phyloP scores from a whole-genome alignment of 2,329 filamentous ascomycete genomes.

The Fusarium haematococcum region DNA sequence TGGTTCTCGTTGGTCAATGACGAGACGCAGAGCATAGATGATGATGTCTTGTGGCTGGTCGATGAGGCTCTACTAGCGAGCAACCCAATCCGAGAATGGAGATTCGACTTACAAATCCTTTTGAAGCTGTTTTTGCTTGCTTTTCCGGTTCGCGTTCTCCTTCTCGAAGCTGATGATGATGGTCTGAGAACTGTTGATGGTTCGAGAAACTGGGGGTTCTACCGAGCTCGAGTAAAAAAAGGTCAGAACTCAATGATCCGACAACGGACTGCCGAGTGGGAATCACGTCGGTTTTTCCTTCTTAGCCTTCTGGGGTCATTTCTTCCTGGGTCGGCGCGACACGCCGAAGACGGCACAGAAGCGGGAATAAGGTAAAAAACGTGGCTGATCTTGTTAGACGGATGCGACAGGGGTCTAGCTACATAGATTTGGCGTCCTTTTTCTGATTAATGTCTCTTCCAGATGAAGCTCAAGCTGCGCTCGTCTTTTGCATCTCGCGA shows the following conservation, averaged over 20 bases:
- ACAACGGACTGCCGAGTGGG: slow-evolving; percentile 39
- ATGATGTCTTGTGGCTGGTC: slow-evolving; percentile 34
- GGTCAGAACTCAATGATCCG: slow-evolving; percentile 32
- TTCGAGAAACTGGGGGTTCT: slow-evolving; percentile 17
- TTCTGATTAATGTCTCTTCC: not conserved
- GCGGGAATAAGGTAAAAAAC: slow-evolving; percentile 22
- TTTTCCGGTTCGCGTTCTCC: slow-evolving; percentile 13
- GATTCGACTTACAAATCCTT: slow-evolving; percentile 29
- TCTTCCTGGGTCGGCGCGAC: not conserved
- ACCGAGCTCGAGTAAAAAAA: slow-evolving; percentile 31
- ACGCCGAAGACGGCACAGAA: slow-evolving; percentile 33
- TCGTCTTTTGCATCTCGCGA: slow-evolving; percentile 28
- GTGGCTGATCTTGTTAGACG: slow-evolving; percentile 37
- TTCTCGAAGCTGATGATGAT: slow-evolving; percentile 17
- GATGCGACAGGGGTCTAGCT: slow-evolving; percentile 25
- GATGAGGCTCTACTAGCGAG: slow-evolving; percentile 16
- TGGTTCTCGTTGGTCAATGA: slow-evolving; percentile 37
- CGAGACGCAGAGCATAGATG: slow-evolving; percentile 16
- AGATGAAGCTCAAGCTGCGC: slow-evolving; percentile 30
- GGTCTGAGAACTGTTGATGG: slow-evolving; percentile 18
- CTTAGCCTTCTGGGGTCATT: slow-evolving; percentile 33
- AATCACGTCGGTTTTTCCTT: slow-evolving; percentile 36
- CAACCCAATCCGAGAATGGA: slow-evolving; percentile 14
- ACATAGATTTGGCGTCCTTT: slow-evolving; percentile 12
- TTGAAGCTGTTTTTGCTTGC: not conserved